phyloP scores from a whole-genome alignment of 1,139 yeast species.

The Candida pseudoviswanathii region DNA sequence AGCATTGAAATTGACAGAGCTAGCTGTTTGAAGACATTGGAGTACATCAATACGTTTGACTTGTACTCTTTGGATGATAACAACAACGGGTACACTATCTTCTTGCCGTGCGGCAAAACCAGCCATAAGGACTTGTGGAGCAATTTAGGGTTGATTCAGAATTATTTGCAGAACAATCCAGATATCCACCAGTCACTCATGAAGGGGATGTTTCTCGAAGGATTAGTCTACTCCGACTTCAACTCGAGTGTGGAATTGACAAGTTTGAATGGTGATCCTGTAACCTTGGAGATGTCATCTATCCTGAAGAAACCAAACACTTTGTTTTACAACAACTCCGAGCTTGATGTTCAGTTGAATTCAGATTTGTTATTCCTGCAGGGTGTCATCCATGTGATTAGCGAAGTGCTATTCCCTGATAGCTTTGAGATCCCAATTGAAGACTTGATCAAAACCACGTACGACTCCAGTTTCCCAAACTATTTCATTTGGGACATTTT shows the following conservation, averaged over 20 bases:
- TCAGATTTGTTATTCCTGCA: conserved; percentile 76
- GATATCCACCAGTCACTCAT: conserved; percentile 54
- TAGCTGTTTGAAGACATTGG: conserved; percentile 40
- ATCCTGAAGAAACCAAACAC: conserved; percentile 27
- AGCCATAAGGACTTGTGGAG: conserved; percentile 55
- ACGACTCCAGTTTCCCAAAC: conserved; percentile 43
- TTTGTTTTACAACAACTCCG: conserved; percentile 26
- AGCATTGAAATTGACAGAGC: conserved; percentile 36
- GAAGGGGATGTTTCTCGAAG: conserved; percentile 61
- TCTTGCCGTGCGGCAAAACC: conserved; percentile 67
- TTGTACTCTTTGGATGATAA: conserved; percentile 49
- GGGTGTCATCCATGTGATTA: conserved; percentile 82
- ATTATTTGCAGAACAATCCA: conserved; percentile 57
- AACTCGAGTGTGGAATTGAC: conserved; percentile 21
- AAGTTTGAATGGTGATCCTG: conserved; percentile 36
- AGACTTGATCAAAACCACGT: conserved; percentile 55
- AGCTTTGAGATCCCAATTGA: conserved; percentile 53
- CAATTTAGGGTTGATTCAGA: conserved; percentile 58
- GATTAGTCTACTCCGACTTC: conserved; percentile 69
- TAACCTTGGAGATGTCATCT: conserved; percentile 24
- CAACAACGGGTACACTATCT: conserved; percentile 66
- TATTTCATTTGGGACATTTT: conserved; percentile 53
- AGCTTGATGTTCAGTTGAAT: conserved; percentile 39
- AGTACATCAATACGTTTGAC: conserved; percentile 31
- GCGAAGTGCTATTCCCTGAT: conserved; percentile 59